Evolutionary conservation across 257 asterid species (phyloP).

Genomic region (Solanum etuberosum): DNA sequence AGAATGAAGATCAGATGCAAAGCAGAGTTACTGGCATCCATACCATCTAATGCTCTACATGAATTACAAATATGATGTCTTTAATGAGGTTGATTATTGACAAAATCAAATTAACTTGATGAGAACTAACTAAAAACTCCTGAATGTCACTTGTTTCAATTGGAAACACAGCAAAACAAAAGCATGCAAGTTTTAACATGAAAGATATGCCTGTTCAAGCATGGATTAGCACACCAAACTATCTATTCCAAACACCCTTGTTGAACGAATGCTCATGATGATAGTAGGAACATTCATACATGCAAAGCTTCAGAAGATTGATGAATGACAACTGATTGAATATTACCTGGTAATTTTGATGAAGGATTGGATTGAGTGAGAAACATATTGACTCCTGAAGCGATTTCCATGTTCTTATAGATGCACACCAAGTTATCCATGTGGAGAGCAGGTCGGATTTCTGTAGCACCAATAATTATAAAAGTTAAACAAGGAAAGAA

Average conservation of each 20-base stretch:
- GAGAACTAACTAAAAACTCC: background rate
- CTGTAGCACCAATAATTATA: conserved; percentile 16
- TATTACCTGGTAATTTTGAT: conserved; percentile 40
- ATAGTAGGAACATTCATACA: background rate
- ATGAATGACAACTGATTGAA: background rate
- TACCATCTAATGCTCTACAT: background rate
- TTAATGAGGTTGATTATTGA: background rate
- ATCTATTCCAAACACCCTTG: background rate
- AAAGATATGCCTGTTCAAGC: background rate
- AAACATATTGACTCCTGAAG: conserved; percentile 54
- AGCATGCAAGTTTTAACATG: background rate
- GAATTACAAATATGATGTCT: background rate
- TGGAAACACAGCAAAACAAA: background rate
- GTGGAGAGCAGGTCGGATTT: conserved; percentile 86
- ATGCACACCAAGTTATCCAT: conserved; percentile 89
- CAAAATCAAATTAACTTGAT: background rate
- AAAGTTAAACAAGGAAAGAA: background rate
- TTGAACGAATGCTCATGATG: background rate
- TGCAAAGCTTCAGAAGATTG: background rate
- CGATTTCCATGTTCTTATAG: conserved; percentile 87
- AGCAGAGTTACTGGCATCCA: background rate
- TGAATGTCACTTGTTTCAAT: background rate
- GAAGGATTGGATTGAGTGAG: conserved; percentile 45
- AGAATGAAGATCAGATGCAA: background rate
- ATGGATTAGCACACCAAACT: background rate